Base-by-base conservation (phyloP, 2,329 filamentous ascomycete species). In the Volutella citrinella region DNA sequence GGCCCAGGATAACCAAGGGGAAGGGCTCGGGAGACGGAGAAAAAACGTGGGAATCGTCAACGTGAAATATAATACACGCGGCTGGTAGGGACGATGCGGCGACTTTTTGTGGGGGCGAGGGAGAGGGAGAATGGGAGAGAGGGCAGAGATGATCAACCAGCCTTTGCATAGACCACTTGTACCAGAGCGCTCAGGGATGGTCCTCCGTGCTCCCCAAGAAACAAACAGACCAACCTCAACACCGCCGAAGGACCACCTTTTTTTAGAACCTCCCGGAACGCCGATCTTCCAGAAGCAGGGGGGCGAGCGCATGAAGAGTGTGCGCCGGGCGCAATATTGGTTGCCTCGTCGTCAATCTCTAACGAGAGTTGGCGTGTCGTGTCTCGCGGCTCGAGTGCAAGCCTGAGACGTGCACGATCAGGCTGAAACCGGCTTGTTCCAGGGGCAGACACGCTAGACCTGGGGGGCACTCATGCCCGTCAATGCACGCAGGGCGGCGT, bases 381-480 rank as follows among this genome's bases (percentile, higher is more conserved):
- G 45, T 43, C 48, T 47, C 32, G 43, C 32, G 27, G 33, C 32
- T 42, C 33, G 29, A 37, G 28, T n/a, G 36, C 40, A 36, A 24
- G 41, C 40, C 49, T 52, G 49, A 52, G 49, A 52, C 49, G 35
- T 43, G 19, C 26, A 51, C 32, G n/a, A 33, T 43, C 45, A 36
- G 49, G 30, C 23, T 52, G 49, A 52, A 52, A 52, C 49, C 39
- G 33, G 40, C 40, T 25, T 43, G 39, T 37, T 44, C 31, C 42
- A 35, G 38, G 42, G 38, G 36, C 23, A 27, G 30, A 32, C 24
- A 19, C n/a, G 17, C 14, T 18, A 10, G 25, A 26, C 36, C 30
- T 45, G 42, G 38, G 42, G 34, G 38, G 30, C 28, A 32, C 34
- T 36, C 34, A 32, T 36, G 29, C 23, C 31, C 15, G 25, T 17